Base-by-base conservation (phyloP, 352 stramenopile genomes). In the Pythium pectinolyticum region DNA sequence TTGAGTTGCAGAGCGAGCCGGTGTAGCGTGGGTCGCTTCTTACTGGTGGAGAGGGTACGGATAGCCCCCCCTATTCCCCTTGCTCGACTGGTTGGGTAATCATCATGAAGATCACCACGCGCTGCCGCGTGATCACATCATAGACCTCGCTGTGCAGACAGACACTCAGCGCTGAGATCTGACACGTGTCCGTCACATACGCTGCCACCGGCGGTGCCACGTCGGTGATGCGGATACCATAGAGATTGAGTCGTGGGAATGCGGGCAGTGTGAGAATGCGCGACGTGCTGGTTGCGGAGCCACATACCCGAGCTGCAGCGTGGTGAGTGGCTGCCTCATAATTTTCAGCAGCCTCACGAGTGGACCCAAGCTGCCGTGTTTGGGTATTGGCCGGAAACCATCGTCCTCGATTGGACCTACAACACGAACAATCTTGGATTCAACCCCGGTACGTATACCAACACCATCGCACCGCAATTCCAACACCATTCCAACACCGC, bases 181-280 rank as follows among this genome's bases (percentile, higher is more conserved):
- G 51, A 51, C 60, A 61, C 10, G 24, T 22, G 22, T 39, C 43
- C 27, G 30, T 35, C 19, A 22, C 41, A 31, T 67, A 67, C 8
- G 60, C 60, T 17, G 46, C 24, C 22, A 67, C 50, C 8, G 61
- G 52, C n/a, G 60, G 60, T 17, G 22, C 32, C 2, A 67, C 34
- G 19, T 67, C 61, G 5, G 50, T 57, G 25, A 67, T 67, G 4
- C 37, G 28, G 27, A 61, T 67, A 30, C 48, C 22, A 3, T 27
- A 28, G 3, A 67, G 20, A 28, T 67, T 67, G 24, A 67, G 51
- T 67, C 50, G 24, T 56, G 37, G 6, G 61, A 32, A 25, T 67
- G 55, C n/a, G 60, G 51, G 20, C 60, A 67, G 30, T 31, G 51
- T 1, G 12, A 67, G 24, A 15, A 67, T 61, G 32, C 8, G 30